A percentile compares a stretch with the other conserved stretches of the same genome.
Evolutionary conservation across 371 early-diverging fungal genomes (phyloP).

Genomic region (Rhizopus arrhizus): DNA sequence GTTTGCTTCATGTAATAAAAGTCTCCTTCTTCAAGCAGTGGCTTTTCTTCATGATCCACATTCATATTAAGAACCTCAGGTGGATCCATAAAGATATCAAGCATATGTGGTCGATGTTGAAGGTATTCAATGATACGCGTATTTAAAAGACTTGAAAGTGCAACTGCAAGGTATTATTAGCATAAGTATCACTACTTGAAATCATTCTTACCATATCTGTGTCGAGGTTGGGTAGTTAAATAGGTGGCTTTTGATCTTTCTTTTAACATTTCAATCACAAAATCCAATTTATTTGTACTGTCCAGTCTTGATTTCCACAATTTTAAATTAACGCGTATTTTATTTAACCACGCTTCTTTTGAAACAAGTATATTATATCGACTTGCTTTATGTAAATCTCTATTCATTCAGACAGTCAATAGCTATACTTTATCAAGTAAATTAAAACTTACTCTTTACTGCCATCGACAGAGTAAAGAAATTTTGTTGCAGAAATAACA

Average conservation of each 20-base stretch:
- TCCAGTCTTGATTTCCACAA: conserved; percentile 10
- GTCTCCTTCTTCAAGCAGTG: background rate
- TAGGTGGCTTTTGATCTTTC: background rate
- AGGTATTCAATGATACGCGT: background rate
- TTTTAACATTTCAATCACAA: conserved; percentile 5
- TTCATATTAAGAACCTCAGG: background rate
- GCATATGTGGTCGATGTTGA: background rate
- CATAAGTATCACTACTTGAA: background rate
- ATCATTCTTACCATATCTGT: background rate
- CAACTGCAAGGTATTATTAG: background rate
- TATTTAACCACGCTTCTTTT: conserved; percentile 6
- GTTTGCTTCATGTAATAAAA: conserved; percentile 3
- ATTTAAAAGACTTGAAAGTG: background rate
- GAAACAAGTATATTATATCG: conserved; percentile 4
- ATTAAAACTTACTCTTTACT: conserved; percentile 11
- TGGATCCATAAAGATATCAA: background rate
- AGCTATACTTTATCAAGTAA: background rate
- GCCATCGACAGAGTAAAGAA: conserved; percentile 26
- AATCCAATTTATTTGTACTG: conserved; percentile 3
- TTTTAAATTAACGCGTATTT: conserved; percentile 1
- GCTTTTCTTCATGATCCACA: background rate
- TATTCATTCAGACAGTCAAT: background rate
- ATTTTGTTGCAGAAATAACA: conserved; percentile 24
- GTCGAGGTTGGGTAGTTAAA: background rate
- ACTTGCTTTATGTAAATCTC: background rate